A percentile compares a stretch with the other conserved stretches of the same genome.
Conservation (phyloP, 345 rosid species). For the Psidium friedrichsthalianum region DNA sequence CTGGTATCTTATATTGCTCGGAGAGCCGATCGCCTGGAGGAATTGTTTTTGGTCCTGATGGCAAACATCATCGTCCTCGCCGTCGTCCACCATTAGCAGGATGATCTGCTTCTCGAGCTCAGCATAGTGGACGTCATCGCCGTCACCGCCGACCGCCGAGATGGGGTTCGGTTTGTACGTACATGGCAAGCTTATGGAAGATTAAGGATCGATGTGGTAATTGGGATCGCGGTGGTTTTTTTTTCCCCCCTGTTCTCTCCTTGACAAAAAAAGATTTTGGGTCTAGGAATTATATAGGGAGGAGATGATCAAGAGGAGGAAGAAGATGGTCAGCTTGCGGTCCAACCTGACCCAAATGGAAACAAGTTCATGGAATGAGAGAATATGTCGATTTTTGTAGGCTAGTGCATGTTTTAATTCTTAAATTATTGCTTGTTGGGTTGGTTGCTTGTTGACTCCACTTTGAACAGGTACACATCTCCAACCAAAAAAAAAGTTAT, state of each 20-base stretch:
- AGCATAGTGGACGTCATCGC: not conserved
- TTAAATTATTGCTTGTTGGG: not conserved
- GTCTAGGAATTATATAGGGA: not conserved
- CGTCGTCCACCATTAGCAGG: not conserved
- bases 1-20: not conserved
- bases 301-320: not conserved
- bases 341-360: not conserved
- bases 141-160: not conserved
- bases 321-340: not conserved
- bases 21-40: not conserved
- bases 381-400: not conserved
- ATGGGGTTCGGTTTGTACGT: not conserved
- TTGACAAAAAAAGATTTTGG: not conserved
- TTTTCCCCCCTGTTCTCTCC: not conserved
- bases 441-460: not conserved
- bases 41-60: not conserved
- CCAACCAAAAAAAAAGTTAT: too few species aligned
- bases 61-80: not conserved
- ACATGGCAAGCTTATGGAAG: not conserved
- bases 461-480: not conserved
- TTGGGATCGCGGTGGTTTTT: not conserved
- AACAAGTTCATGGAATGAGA: not conserved
- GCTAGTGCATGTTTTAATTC: not conserved
- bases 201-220: not conserved
- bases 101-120: constrained; percentile 3